Evolutionary conservation across 768 basidiomycete genomes (phyloP).

Genomic region (Lepiota venenata): DNA sequence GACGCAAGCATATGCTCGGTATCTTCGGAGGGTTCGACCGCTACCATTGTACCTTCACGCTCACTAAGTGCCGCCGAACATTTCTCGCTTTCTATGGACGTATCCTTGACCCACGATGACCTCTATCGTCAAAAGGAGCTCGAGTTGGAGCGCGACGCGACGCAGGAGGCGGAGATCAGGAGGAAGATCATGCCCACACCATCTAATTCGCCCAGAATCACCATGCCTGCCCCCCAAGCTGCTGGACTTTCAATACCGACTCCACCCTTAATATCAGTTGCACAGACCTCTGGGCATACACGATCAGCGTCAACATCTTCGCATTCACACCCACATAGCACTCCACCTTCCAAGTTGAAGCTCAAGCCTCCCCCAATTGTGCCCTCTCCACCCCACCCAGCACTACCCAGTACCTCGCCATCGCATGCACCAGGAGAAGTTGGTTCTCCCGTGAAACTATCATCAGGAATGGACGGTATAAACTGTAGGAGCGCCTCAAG

Average conservation of each 20-base stretch:
- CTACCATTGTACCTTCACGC: slow-evolving; percentile 7
- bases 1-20: slow-evolving; percentile 15
- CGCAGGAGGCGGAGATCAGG: slow-evolving; percentile 24
- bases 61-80: slow-evolving; percentile 19
- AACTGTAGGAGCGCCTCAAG: neutral
- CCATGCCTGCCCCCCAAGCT: slow-evolving; percentile 24
- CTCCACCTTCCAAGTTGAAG: neutral
- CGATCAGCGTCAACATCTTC: slow-evolving; percentile 1
- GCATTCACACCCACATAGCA: neutral
- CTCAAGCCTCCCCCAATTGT: slow-evolving; percentile 2
- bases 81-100: slow-evolving; percentile 16
- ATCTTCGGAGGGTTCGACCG: slow-evolving; percentile 10
- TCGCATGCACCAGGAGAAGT: slow-evolving; percentile 11
- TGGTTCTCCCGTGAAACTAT: neutral
- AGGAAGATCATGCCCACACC: slow-evolving; percentile 49
- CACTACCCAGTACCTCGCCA: slow-evolving; percentile 12
- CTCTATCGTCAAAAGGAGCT: slow-evolving; percentile 8
- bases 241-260: slow-evolving; percentile 10
- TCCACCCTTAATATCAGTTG: neutral
- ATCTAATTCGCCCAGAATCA: slow-evolving; percentile 50
- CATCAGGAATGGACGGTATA: neutral
- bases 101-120: slow-evolving; percentile 12
- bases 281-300: neutral
- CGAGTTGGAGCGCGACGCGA: slow-evolving; percentile 11
- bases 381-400: slow-evolving; percentile 12